Evolutionary conservation across 2,329 filamentous ascomycete species (phyloP), one percentile per base, ranked within the genome.

Genomic region (Aspergillus sp.): DNA sequence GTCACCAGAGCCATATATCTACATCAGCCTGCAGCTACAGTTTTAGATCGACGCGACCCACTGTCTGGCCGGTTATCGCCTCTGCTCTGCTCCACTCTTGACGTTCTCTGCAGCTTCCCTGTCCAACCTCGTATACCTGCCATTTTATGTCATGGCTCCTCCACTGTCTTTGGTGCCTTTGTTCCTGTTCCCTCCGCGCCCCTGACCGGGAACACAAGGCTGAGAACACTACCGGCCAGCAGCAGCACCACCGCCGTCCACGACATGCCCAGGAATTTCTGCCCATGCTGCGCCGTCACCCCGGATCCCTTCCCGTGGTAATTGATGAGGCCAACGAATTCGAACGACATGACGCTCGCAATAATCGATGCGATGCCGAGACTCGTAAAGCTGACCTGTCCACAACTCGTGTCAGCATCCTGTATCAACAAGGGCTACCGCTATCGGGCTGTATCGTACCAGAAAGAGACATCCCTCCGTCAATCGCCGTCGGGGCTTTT

Each of bases 291-390:
- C 29, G 68, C 71, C 12, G 58, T 53, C 7, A 77, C 52, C 0
- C 71, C 68, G 15, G 73, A 60, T 0, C 60, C 50, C 11, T 65
- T 53, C 4, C 71, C 72, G 33, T 73, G 64, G 16, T 68, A 51
- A 40, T 75, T 76, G 40, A 80, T 65, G 0, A 70, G 47, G 12
- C 67, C 45, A 2, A 64, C 55, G 3, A 67, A 72, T 52, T 76
- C 73, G 34, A 69, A 63, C 8, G 68, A 66, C 4, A 78, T 55
- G 12, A 81, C 79, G 0, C 74, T 82, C 15, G 78, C 74, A 15
- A 88, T 80, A 45, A 85, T 85, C 13, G 82, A 88, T 29, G 81
- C 78, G 32, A 79, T 77, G 3, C 81, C 81, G 47, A 81, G 69
- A 8, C 76, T 60, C 5, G 75, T 25, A 40, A 76, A 73, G 1